phyloP scores from a whole-genome alignment of 1,284 basidiomycete species.

The Hemileia vastatrix region DNA sequence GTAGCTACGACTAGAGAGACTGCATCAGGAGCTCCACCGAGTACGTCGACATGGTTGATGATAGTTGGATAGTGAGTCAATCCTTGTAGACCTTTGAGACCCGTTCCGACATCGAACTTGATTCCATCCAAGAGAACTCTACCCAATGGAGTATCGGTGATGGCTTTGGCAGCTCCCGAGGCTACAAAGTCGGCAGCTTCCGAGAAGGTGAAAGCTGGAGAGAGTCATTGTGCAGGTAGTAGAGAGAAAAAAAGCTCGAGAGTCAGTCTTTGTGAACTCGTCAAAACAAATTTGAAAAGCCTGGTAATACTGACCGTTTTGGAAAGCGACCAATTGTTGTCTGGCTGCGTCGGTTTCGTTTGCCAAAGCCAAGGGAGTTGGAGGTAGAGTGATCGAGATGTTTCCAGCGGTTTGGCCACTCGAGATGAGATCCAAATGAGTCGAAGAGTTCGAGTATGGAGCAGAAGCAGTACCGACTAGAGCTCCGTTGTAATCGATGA shows the following conservation, averaged over 20 bases:
- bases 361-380: conserved; percentile 51
- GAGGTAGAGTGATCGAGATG: conserved; percentile 57
- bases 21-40: conserved; percentile 57
- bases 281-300: conserved; percentile 40
- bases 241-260: conserved; percentile 62
- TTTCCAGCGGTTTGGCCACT: conserved; percentile 56
- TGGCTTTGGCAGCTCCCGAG: conserved; percentile 55
- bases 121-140: conserved; percentile 55
- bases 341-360: conserved; percentile 51
- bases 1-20: conserved; percentile 55
- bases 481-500: conserved; percentile 54
- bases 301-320: neutral
- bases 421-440: conserved; percentile 23
- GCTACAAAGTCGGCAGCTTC: no score
- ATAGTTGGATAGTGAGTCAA: conserved; percentile 53
- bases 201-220: conserved; percentile 56
- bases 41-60: conserved; percentile 59
- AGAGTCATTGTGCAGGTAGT: conserved; percentile 51
- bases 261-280: conserved; percentile 46
- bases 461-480: conserved; percentile 50
- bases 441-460: conserved; percentile 27
- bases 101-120: conserved; percentile 62
- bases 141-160: conserved; percentile 52
- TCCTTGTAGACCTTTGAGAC: conserved; percentile 57
- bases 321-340: conserved; percentile 41